Conservation (phyloP, 495 filamentous ascomycete species). For the Neurospora sp. region DNA sequence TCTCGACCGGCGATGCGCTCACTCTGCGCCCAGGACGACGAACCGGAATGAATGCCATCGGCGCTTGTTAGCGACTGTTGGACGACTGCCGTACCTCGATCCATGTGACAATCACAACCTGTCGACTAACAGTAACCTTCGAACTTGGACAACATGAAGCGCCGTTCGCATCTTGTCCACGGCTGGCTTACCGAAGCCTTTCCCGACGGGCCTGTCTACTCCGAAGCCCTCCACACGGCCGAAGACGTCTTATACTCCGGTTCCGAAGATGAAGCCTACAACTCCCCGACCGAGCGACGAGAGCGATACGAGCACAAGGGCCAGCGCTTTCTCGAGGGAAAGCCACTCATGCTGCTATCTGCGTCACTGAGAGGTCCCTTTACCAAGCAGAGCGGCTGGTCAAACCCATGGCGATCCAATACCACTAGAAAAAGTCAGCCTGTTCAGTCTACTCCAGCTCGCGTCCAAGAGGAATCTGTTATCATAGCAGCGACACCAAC, state of each 20-base stretch:
- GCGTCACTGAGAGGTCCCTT: conserved; percentile 56
- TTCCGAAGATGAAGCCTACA: conserved; percentile 50
- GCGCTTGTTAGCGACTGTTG: neutral
- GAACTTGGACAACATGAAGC: neutral
- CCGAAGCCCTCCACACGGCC: conserved; percentile 26
- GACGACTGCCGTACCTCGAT: neutral
- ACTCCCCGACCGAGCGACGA: conserved; percentile 38
- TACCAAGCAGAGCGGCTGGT: conserved; percentile 43
- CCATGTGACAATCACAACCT: neutral
- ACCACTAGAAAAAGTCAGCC: neutral
- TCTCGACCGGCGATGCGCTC: neutral
- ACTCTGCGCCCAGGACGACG: neutral
- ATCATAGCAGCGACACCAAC: neutral
- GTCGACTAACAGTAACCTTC: neutral
- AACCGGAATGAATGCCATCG: neutral
- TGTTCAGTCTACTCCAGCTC: neutral
- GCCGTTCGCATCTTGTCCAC: neutral
- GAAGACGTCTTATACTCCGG: conserved; percentile 37
- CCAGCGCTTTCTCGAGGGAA: conserved; percentile 47
- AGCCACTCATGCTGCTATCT: conserved; percentile 48
- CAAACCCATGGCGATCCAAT: conserved; percentile 49
- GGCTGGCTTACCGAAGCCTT: conserved; percentile 14
- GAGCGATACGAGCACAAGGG: conserved; percentile 49
- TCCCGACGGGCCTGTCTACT: conserved; percentile 30
- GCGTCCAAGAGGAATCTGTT: neutral